A percentile compares a stretch with the other conserved stretches of the same genome.
These are phyloP conservation scores for Ganoderma lucidum DNA, from an alignment of 1,284 basidiomycete genomes.

Conservation along the genomic window DNA sequence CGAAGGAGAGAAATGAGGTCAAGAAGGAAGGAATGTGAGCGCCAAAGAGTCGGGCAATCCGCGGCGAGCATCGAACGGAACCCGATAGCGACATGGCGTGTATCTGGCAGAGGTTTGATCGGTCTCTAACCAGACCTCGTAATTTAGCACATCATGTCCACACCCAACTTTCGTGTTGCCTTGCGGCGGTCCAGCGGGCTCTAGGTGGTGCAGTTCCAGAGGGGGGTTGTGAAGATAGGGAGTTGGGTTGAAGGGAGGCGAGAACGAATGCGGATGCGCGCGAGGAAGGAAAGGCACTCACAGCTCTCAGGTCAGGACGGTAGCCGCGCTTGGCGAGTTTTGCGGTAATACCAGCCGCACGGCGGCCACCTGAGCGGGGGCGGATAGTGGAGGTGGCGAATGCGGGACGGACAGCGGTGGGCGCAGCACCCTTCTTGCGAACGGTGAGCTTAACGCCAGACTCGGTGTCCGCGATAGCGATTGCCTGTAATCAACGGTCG, in stretches of 20 bases:
- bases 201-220: slow-evolving; percentile 60
- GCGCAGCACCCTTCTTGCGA: slow-evolving; percentile 72
- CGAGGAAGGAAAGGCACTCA: slow-evolving; percentile 54
- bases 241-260: slow-evolving; percentile 9
- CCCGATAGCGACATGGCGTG: slow-evolving; percentile 80
- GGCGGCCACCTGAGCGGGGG: slow-evolving; percentile 77
- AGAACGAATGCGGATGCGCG: slow-evolving; percentile 23
- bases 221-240: background rate
- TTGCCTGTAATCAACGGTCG: slow-evolving; percentile 52
- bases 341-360: slow-evolving; percentile 77
- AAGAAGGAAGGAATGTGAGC: slow-evolving; percentile 55
- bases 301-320: slow-evolving; percentile 83
- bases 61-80: slow-evolving; percentile 66
- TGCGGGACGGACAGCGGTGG: slow-evolving; percentile 59
- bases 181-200: slow-evolving; percentile 58
- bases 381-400: slow-evolving; percentile 65
- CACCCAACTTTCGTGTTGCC: slow-evolving; percentile 80
- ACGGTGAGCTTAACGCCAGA: slow-evolving; percentile 74
- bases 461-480: slow-evolving; percentile 69
- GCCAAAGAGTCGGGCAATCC: slow-evolving; percentile 74
- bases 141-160: slow-evolving; percentile 87
- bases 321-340: slow-evolving; percentile 77
- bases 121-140: slow-evolving; percentile 50
- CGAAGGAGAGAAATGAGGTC: slow-evolving; percentile 20
- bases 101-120: slow-evolving; percentile 69